Evolutionary conservation across 441 rosid genomes (phyloP), one percentile per base, ranked within the genome.

Genomic region (Pelargonium citronellum): DNA sequence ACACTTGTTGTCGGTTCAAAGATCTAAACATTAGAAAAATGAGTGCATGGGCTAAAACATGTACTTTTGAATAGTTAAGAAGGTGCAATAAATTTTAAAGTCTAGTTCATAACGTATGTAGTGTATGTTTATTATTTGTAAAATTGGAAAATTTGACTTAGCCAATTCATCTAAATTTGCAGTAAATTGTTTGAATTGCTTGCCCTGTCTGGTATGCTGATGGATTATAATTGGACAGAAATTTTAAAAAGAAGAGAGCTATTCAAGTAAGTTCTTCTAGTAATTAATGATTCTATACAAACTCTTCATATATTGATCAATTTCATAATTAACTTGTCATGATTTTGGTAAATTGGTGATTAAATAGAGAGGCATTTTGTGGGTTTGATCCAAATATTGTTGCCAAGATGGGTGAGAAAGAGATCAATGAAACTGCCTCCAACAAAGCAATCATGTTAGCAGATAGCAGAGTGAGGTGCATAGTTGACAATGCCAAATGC

Each of bases 161-260:
- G 0, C 12, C 13, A 11, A 47, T 13, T 12, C 13, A n/a, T 47
- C 15, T 11, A 47, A 8, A 3, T 47, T 15, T 1, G 66, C 92
- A 94, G 97, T 70, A 82, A 88, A 79, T 80, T 94, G 78, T 91
- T 94, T 62, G 99, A 91, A 87, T 82, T 86, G 76, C 95, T 94
- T 49, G 89, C 96, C 1, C 72, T 94, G 86, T 85, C 86, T 55
- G 96, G 96, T 30, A 91, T 94, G 97, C 65, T 94, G 85, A 91
- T 94, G 97, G 99, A 94, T 83, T 87, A 84, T 80, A 94, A 94
- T 24, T 94, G 98, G 98, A 94, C 96, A 4, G 98, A 94, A 75
- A 94, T 94, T 72, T 37, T 88, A 65, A 94, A 88, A 80, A 84
- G 97, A 69, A 88, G 79, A 74, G 85, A 86, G 69, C 69, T 86